Evolutionary conservation across 1,284 basidiomycete genomes (phyloP).

Genomic region (Kalmanozyma brasiliensis): DNA sequence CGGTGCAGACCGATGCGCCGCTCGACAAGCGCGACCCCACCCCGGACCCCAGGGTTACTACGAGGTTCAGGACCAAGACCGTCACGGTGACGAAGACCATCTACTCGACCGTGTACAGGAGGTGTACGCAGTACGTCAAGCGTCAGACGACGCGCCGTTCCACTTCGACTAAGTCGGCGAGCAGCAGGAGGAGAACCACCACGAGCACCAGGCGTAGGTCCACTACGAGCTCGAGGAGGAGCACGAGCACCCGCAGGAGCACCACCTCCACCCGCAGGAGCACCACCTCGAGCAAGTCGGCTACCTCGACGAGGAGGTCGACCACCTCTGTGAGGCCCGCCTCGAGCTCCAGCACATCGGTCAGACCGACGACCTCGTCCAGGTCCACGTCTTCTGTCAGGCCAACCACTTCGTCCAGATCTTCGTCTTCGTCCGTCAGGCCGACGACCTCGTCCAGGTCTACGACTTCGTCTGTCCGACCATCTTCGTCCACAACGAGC

Average conservation of each 20-base stretch:
- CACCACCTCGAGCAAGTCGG: neutral
- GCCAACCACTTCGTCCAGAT: constrained; percentile 3
- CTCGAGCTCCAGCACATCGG: no score
- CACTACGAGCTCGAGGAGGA: neutral
- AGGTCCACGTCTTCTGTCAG: constrained; percentile 2
- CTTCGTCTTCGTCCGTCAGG: neutral
- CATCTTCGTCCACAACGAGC: no score
- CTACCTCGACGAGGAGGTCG: constrained; percentile 1
- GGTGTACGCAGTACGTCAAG: constrained; percentile 25
- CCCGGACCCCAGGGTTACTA: constrained; percentile 11
- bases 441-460: constrained; percentile 11
- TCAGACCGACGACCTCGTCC: constrained; percentile 3
- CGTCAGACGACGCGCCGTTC: constrained; percentile 10
- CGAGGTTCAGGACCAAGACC: constrained; percentile 16
- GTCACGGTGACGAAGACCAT: constrained; percentile 31
- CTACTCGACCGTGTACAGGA: constrained; percentile 33
- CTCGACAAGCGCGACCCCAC: constrained; percentile 24
- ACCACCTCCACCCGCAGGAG: neutral
- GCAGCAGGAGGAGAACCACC: constrained; percentile 5
- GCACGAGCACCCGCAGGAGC: constrained; percentile 1
- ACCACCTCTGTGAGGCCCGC: no score
- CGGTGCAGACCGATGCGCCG: constrained; percentile 16
- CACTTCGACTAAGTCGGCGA: no score
- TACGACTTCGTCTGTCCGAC: no score
- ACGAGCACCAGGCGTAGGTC: neutral